Evolutionary conservation across 1,284 basidiomycete species (phyloP), one percentile per base, ranked within the genome.

Genomic region (Anthracocystis walkeri): DNA sequence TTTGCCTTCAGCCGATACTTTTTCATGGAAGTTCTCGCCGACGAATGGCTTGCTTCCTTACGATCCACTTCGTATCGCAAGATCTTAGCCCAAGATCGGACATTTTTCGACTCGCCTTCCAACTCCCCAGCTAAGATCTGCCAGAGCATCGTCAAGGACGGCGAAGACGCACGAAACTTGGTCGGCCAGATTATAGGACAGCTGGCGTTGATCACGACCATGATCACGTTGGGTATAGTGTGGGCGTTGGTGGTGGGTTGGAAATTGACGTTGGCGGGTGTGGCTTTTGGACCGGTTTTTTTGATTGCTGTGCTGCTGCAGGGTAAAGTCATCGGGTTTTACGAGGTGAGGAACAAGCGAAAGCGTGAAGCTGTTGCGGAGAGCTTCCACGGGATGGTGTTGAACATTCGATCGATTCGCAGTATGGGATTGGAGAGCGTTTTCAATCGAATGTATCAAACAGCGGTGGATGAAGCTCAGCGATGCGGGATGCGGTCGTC

Each of bases 231-330:
- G 12, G 94, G 93, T 3, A 86, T 97, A 18, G 84, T 92, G 11
- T 98, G 95, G 95, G 93, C 96, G 0, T 87, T 97, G 82, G 89
- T 89, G 0, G 87, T 89, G 29, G 94, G 94, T 0, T 99, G 96
- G 96, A 91, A 97, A 86, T 88, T 99, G 65, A 97, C 95, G 0
- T 89, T 99, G 20, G 93, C 93, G 1, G 96, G 94, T 0, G 85
- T 97, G 35, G 94, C 91, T 0, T 89, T 97, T 35, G 92, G 90
- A 0, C 96, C 95, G 0, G 88, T 97, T 8, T 96, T 97, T 79
- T 90, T 90, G 10, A 85, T 89, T 18, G 88, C 90, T 6, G 92
- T 94, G 88, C 88, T 90, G 12, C 71, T 92, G 7, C 93, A 95
- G 83, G 90, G 91, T 0, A 87, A 88, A 23, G 84, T 93, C 49